Conservation (phyloP, 1,284 basidiomycete genomes). For the Takashimella koratensis region DNA sequence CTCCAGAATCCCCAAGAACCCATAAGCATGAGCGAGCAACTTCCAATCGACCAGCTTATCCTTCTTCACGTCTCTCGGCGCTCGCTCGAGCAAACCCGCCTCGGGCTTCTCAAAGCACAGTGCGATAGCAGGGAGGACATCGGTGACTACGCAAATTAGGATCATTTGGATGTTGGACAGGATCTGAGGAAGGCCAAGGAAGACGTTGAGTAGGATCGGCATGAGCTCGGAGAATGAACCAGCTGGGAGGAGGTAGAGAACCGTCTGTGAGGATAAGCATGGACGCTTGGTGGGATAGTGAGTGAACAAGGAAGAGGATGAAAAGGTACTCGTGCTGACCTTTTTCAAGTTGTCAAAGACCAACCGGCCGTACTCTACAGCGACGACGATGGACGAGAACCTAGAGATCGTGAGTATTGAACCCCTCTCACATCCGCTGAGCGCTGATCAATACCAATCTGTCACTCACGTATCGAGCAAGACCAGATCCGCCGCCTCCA, state of each 20-base stretch:
- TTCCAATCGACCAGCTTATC: slow-evolving; percentile 53
- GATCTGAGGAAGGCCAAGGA: slow-evolving; percentile 55
- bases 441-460: not conserved
- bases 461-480: slow-evolving; percentile 38
- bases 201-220: slow-evolving; percentile 59
- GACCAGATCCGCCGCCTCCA: slow-evolving; percentile 49
- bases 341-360: slow-evolving; percentile 67
- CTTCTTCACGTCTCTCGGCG: slow-evolving; percentile 60
- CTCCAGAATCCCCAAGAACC: slow-evolving; percentile 60
- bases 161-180: slow-evolving; percentile 55
- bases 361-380: slow-evolving; percentile 58
- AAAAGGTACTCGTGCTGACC: slow-evolving; percentile 5
- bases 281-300: no score
- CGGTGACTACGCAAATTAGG: slow-evolving; percentile 55
- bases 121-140: slow-evolving; percentile 56
- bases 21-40: slow-evolving; percentile 63
- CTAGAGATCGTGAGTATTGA: no score
- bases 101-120: slow-evolving; percentile 61
- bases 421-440: not conserved
- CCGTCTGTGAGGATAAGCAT: slow-evolving; percentile 20
- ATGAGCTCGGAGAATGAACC: slow-evolving; percentile 63
- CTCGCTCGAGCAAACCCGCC: slow-evolving; percentile 56
- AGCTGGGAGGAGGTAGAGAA: slow-evolving; percentile 48
- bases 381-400: slow-evolving; percentile 50
- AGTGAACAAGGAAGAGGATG: no score